Conservation (phyloP, 2,329 filamentous ascomycete genomes). For the Diaporthe caulivora region DNA sequence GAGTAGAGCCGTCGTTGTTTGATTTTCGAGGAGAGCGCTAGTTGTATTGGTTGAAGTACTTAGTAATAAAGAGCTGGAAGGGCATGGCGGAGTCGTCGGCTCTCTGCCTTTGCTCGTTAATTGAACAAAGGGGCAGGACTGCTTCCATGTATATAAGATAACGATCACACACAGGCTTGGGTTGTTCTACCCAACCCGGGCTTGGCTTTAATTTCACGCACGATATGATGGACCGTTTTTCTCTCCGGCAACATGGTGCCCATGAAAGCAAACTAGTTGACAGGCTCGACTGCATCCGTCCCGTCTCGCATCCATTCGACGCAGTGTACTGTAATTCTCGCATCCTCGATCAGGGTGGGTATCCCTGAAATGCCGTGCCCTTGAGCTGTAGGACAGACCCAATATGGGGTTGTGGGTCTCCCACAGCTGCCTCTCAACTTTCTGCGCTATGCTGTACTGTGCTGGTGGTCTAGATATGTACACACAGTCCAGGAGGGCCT, state of each 20-base stretch:
- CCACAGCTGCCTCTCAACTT: too few relatives aligned
- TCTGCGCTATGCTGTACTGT: too few relatives aligned
- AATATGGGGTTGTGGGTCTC: neutral
- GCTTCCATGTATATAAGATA: conserved; percentile 28
- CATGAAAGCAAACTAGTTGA: too few relatives aligned
- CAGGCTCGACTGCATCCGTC: neutral
- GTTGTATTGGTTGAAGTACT: neutral
- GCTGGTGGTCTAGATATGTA: neutral
- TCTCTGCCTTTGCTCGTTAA: neutral
- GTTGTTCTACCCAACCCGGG: neutral
- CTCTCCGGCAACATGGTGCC: neutral
- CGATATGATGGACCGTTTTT: neutral
- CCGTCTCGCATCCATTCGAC: neutral
- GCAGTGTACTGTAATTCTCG: neutral
- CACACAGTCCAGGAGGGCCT: neutral
- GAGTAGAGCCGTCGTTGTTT: neutral
- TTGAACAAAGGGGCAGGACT: neutral
- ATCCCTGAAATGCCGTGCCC: neutral
- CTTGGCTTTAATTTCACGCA: conserved; percentile 16
- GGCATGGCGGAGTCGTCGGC: conserved; percentile 7
- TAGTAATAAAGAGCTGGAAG: conserved; percentile 13
- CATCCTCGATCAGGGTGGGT: neutral
- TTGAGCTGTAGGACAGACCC: neutral
- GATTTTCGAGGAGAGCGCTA: neutral
- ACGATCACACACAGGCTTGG: conserved; percentile 21